These are phyloP conservation scores for Euphorbia celastroides DNA, from an alignment of 441 rosid genomes.

Conservation along the genomic window DNA sequence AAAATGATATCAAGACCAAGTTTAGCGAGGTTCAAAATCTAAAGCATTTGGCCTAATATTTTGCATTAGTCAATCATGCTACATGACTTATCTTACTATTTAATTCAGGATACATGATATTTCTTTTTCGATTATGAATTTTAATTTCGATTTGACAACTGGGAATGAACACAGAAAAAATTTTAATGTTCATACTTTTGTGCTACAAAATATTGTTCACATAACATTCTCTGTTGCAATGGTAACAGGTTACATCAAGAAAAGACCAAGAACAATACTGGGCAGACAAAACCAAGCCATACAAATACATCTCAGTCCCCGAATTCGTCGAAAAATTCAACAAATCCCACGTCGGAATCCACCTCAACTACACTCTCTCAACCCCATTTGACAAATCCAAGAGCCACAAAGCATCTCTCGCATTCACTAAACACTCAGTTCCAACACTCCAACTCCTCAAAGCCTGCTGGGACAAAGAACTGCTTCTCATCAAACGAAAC, in stretches of 20 bases:
- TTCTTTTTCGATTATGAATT: no score
- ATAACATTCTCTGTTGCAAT: background rate
- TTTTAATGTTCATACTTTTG: no score
- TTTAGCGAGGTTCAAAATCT: no score
- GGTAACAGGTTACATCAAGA: conserved; percentile 60
- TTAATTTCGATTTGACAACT: no score
- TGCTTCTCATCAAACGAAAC: conserved; percentile 59
- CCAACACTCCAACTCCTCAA: conserved; percentile 50
- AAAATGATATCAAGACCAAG: no score
- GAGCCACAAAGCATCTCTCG: conserved; percentile 66
- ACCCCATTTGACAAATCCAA: conserved; percentile 44
- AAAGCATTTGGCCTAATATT: no score
- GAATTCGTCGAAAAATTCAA: conserved; percentile 54
- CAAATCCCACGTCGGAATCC: conserved; percentile 55
- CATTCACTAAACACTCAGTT: conserved; percentile 48
- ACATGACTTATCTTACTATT: no score
- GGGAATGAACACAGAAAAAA: no score
- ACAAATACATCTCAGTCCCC: conserved; percentile 51
- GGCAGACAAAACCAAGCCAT: conserved; percentile 50
- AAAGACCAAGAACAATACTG: conserved; percentile 89
- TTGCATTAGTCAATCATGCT: no score
- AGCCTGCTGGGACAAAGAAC: conserved; percentile 67
- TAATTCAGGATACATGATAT: no score
- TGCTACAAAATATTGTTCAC: no score
- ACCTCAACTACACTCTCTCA: conserved; percentile 41